Evolutionary conservation across 768 basidiomycete species (phyloP), one percentile per base, ranked within the genome.

Genomic region (Agaricus blazei): DNA sequence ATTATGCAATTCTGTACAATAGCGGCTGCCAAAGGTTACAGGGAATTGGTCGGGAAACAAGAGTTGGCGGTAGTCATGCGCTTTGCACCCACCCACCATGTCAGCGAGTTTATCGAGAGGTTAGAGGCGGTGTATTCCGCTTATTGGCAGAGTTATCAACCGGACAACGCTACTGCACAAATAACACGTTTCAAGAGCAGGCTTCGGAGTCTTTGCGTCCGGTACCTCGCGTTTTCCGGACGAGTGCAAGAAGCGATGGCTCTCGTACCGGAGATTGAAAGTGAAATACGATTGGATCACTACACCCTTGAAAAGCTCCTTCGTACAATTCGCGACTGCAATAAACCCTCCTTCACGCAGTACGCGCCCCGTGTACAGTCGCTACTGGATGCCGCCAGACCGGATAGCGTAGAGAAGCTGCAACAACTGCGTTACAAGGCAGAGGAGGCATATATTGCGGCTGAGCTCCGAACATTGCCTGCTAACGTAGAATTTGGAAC

Each of bases 41-140:
- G 57, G 3, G 38, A 57, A 9, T 41, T 55, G 1, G 51, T 75
- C 19, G 51, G 51, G 29, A 38, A 29, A 4, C 58, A 60, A 7
- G 60, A 68, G 48, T 56, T 81, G 31, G 69, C 73, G 1, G 64
- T 67, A 3, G 64, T 87, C 19, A 67, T 78, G 38, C 76, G 76
- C 23, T 79, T 75, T 63, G 71, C 77, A 2, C 54, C 64, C 4
- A 67, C 69, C 3, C 58, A 67, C 1, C 60, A 70, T 42, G 67
- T 69, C 54, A 57, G 64, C 44, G 58, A 56, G 5, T 83, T 83
- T 60, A 56, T 87, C 34, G 52, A 68, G 8, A 66, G 74, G 28
- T 65, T 73, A 29, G 67, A 71, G 49, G 49, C 52, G 19, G 63
- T 63, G 24, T 60, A 62, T 48, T 45, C 57, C 23, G 36, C 24